Conservation (phyloP, 371 early-diverging fungal genomes). For the Syncephalis plumigaleata region DNA sequence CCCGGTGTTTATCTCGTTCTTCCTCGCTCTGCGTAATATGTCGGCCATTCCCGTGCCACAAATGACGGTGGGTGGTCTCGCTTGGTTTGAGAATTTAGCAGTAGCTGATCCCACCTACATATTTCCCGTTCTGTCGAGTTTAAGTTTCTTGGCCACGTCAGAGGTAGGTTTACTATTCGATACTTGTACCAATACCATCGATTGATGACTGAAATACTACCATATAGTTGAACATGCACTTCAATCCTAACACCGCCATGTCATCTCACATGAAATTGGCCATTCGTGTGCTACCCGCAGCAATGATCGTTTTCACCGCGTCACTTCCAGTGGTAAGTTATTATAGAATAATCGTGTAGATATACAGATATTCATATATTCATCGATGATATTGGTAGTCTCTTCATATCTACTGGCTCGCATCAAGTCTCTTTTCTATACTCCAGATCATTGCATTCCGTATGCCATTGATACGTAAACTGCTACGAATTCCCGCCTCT, state of each 20-base stretch:
- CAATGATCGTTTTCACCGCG: conserved; percentile 47
- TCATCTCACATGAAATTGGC: conserved; percentile 34
- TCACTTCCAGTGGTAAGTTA: conserved; percentile 54
- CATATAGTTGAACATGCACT: not conserved
- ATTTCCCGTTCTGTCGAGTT: conserved; percentile 56
- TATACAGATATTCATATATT: not conserved
- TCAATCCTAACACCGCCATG: conserved; percentile 1
- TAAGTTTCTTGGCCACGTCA: conserved; percentile 53
- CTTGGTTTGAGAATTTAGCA: conserved; percentile 75
- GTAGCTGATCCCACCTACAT: conserved; percentile 64
- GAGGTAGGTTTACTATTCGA: conserved; percentile 44
- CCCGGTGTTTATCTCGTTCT: conserved; percentile 83
- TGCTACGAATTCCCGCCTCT: conserved; percentile 31
- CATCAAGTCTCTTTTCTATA: conserved; percentile 53
- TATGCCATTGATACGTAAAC: conserved; percentile 30
- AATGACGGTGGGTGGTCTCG: conserved; percentile 51
- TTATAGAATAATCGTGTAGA: conserved; percentile 3
- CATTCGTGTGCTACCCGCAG: conserved; percentile 41
- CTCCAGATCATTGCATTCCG: conserved; percentile 46
- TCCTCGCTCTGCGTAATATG: conserved; percentile 70
- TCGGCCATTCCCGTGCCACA: conserved; percentile 69
- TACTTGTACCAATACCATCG: conserved; percentile 17
- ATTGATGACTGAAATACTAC: conserved; percentile 5
- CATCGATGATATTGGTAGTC: conserved; percentile 17
- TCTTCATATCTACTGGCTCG: conserved; percentile 76